These are phyloP conservation scores for Penicillium italicum DNA, from an alignment of 2,329 filamentous ascomycete species.

Conservation along the genomic window DNA sequence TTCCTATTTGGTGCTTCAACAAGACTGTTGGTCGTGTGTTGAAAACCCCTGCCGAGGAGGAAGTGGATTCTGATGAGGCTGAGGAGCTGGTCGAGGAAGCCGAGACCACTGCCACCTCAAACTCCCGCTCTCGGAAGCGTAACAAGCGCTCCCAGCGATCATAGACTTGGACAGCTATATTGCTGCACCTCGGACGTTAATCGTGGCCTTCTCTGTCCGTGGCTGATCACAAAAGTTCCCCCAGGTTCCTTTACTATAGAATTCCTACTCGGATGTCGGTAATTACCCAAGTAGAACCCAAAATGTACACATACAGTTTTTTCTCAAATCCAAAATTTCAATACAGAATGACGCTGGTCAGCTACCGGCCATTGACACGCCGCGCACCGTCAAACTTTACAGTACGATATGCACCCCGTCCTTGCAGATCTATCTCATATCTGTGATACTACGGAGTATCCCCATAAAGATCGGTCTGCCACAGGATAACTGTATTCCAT, in stretches of 20 bases:
- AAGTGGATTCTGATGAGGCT: slow-evolving; percentile 18
- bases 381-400: neutral
- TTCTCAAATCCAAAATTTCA: neutral
- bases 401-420: neutral
- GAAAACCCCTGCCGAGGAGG: slow-evolving; percentile 21
- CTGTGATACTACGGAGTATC: neutral
- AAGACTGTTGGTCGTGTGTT: slow-evolving; percentile 36
- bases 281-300: neutral
- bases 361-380: neutral
- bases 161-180: slow-evolving; percentile 6
- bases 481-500: neutral
- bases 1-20: slow-evolving; percentile 71
- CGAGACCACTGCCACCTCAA: slow-evolving; percentile 26
- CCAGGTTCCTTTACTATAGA: slow-evolving; percentile 4
- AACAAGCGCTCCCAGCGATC: slow-evolving; percentile 31
- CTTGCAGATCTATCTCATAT: neutral
- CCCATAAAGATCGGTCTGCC: neutral
- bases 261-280: neutral
- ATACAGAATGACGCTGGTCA: neutral
- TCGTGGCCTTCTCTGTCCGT: neutral
- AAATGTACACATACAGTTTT: slow-evolving; percentile 9
- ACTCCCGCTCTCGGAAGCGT: slow-evolving; percentile 24
- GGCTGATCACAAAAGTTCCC: neutral
- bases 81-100: slow-evolving; percentile 23
- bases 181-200: neutral